Base-by-base conservation (phyloP, 768 basidiomycete genomes). In the Mycena indigotica region DNA sequence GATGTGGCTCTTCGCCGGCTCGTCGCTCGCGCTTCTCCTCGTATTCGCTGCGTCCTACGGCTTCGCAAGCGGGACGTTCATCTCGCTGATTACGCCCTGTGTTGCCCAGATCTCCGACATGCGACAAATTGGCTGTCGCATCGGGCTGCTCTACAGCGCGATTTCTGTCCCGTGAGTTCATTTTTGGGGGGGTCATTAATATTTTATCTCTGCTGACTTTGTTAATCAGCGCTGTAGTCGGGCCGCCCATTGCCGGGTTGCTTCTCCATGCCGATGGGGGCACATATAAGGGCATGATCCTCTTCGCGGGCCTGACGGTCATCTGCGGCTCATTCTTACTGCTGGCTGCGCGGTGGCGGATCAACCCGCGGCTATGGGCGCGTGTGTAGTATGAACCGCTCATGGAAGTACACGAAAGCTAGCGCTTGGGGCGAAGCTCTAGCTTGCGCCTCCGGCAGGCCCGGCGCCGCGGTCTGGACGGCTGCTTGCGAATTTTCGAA, bases 91-190 rank as follows among this genome's bases (percentile, higher is more conserved):
- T 58, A 85, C 81, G 12, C 86, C 87, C 0, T 88, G 86, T 63
- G 79, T 90, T 24, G 85, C 80, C 19, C 84, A 86, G 64, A 86
- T 89, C 52, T 86, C 86, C 29, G 78, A 86, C 35, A 71, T 80
- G 23, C 65, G 73, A 6, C 80, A 83, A 65, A 81, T 88, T 48
- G 88, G 88, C 3, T 77, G 78, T 19, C 77, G 85, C 49, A 83
- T 89, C 39, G 88, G 88, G 19, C 71, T 84, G 59, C 66, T 89
- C 32, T 89, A 88, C 65, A 84, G 76, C n/a, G 70, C 87, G 13
- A 82, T 88, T 21, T 85, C 88, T 0, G 75, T 89, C 39, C 86
- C 87, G 87, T 90, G 70, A 78, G 88, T 86, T 35, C 16, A 17
- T 48, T 46, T 58, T n/a, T n/a, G n/a, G n/a, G n/a, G n/a, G 13